Evolutionary conservation across 306 rosid species (phyloP).

Genomic region (barrel medic (Medicago truncatula)): DNA sequence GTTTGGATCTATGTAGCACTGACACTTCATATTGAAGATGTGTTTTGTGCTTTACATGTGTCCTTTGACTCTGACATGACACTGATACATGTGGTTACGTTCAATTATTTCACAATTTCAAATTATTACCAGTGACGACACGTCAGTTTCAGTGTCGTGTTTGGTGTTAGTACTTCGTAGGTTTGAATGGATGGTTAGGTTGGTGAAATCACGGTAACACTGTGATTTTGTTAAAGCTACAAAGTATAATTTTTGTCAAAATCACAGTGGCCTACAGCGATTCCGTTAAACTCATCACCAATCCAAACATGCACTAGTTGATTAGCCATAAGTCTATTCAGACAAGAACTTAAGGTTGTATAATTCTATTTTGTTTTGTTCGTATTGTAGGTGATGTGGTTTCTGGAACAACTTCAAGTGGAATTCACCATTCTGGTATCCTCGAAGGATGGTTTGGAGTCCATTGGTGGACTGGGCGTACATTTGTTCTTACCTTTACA

Average conservation of each 20-base stretch:
- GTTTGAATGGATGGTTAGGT: neutral
- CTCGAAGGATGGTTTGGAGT: constrained; percentile 95
- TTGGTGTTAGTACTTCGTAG: neutral
- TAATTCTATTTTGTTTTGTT: constrained; percentile 44
- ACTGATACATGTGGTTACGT: neutral
- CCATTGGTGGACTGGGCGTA: constrained; percentile 84
- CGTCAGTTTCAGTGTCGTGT: no score
- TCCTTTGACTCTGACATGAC: neutral
- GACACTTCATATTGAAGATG: neutral
- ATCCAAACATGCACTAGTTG: neutral
- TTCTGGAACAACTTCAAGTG: constrained; percentile 83
- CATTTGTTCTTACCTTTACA: constrained; percentile 61
- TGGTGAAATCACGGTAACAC: neutral
- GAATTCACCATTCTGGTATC: constrained; percentile 74
- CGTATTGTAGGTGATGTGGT: constrained; percentile 81
- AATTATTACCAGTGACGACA: neutral
- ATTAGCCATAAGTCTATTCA: neutral
- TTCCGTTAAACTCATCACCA: neutral
- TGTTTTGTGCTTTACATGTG: neutral
- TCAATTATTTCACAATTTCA: neutral
- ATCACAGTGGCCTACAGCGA: neutral
- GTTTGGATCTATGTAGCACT: neutral
- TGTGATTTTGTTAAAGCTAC: neutral
- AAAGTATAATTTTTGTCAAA: neutral
- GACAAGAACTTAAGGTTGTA: constrained; percentile 35